phyloP scores from a whole-genome alignment of 805 yeast genomes.

The Candida tibetensis region DNA sequence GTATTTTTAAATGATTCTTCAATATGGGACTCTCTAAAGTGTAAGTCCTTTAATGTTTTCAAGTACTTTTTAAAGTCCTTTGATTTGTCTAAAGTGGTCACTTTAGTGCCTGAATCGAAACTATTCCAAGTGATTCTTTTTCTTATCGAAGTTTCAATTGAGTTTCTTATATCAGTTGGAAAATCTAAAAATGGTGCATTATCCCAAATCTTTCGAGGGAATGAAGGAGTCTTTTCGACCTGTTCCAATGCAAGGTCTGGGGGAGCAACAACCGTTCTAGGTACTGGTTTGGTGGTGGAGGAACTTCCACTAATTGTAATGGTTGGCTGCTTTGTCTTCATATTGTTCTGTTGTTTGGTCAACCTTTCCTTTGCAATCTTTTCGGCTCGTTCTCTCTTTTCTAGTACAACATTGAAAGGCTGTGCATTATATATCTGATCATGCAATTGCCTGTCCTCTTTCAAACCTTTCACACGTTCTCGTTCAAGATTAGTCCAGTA shows the following conservation, averaged over 20 bases:
- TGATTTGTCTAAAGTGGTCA: constrained; percentile 3
- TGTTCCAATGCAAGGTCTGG: neutral
- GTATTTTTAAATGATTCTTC: constrained; percentile 68
- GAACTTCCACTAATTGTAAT: constrained; percentile 30
- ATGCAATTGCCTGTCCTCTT: constrained; percentile 47
- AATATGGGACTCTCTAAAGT: constrained; percentile 69
- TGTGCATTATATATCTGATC: constrained; percentile 58
- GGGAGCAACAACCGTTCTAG: constrained; percentile 6
- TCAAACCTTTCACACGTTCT: constrained; percentile 49
- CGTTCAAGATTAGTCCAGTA: constrained; percentile 75
- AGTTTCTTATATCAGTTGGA: constrained; percentile 56
- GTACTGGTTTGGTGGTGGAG: constrained; percentile 18
- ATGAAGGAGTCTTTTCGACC: constrained; percentile 14
- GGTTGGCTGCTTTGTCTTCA: constrained; percentile 49
- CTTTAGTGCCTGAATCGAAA: constrained; percentile 15
- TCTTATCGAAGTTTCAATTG: constrained; percentile 61
- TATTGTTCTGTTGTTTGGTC: constrained; percentile 45
- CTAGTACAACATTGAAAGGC: constrained; percentile 72
- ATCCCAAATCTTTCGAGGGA: constrained; percentile 66
- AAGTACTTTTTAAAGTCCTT: constrained; percentile 8
- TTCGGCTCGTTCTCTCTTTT: constrained; percentile 46
- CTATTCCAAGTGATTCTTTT: constrained; percentile 55
- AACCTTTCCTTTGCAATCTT: constrained; percentile 46
- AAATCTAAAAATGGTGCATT: constrained; percentile 67
- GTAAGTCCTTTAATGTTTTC: constrained; percentile 35